Evolutionary conservation across 208 protist species (phyloP).

Genomic region (Crithidia expoeki): DNA sequence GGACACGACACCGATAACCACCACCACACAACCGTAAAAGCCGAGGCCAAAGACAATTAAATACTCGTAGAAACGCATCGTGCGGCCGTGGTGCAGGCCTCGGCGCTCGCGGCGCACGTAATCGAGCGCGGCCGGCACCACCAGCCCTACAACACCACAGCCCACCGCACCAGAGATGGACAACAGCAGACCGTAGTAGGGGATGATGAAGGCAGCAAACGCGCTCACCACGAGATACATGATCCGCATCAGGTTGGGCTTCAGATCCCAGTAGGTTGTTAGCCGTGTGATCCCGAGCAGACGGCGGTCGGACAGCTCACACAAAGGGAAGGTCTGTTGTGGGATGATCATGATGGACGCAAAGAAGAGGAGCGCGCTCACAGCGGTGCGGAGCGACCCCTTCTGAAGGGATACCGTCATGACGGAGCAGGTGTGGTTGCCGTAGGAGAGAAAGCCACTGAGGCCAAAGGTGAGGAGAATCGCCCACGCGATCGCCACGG

Average conservation of each 20-base stretch:
- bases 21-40: slow-evolving; percentile 48
- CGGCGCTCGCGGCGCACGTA: slow-evolving; percentile 50
- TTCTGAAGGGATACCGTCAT: slow-evolving; percentile 57
- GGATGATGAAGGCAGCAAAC: slow-evolving; percentile 47
- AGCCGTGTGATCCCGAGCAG: slow-evolving; percentile 50
- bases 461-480: slow-evolving; percentile 50
- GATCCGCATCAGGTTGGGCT: slow-evolving; percentile 53
- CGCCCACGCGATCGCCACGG: slow-evolving; percentile 32
- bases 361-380: slow-evolving; percentile 57
- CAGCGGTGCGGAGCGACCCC: slow-evolving; percentile 44
- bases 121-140: slow-evolving; percentile 56
- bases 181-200: slow-evolving; percentile 62
- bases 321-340: slow-evolving; percentile 58
- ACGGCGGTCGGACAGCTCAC: slow-evolving; percentile 51
- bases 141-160: slow-evolving; percentile 53
- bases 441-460: slow-evolving; percentile 52
- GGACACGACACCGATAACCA: slow-evolving; percentile 49
- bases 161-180: slow-evolving; percentile 57
- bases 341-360: slow-evolving; percentile 57
- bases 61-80: slow-evolving; percentile 51
- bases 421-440: slow-evolving; percentile 56
- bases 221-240: slow-evolving; percentile 34
- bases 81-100: slow-evolving; percentile 36
- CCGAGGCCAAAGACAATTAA: slow-evolving; percentile 49
- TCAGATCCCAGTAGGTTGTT: slow-evolving; percentile 43